Percentiles rank a stretch among this genome's conserved stretches.
Conservation (phyloP, 2,329 filamentous ascomycete species). For the Aspergillus sp. region DNA sequence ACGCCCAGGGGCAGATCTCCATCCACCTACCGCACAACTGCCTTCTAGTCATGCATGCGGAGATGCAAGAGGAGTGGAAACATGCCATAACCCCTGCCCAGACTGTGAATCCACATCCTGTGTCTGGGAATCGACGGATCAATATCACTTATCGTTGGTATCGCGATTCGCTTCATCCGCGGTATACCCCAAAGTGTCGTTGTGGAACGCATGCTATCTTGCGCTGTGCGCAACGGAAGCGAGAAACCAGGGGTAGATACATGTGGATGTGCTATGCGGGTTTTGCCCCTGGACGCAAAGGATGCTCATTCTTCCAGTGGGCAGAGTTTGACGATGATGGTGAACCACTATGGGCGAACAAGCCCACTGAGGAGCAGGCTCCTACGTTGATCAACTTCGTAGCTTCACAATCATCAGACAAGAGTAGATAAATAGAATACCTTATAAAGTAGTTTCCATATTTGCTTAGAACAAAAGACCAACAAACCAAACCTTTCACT, state of each 20-base stretch:
- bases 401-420: conserved; percentile 2
- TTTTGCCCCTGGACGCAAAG: conserved; percentile 37
- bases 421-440: neutral
- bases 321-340: conserved; percentile 82
- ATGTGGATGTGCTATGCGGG: conserved; percentile 91
- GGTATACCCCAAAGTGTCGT: conserved; percentile 67
- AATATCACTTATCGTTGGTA: conserved; percentile 95
- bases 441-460: neutral
- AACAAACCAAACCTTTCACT: neutral
- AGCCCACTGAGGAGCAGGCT: conserved; percentile 10
- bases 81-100: conserved; percentile 71
- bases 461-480: neutral
- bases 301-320: conserved; percentile 77
- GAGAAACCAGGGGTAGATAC: conserved; percentile 69
- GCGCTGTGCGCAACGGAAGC: conserved; percentile 71
- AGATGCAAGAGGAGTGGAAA: conserved; percentile 98
- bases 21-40: conserved; percentile 95
- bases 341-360: conserved; percentile 57
- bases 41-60: conserved; percentile 88
- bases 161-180: conserved; percentile 67
- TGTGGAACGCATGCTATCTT: conserved; percentile 65
- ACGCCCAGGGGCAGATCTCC: conserved; percentile 76
- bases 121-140: conserved; percentile 73
- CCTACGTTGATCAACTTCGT: conserved; percentile 22
- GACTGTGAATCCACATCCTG: conserved; percentile 75